Evolutionary conservation across 1,139 yeast genomes (phyloP).

Genomic region (Geotrichum reessii): DNA sequence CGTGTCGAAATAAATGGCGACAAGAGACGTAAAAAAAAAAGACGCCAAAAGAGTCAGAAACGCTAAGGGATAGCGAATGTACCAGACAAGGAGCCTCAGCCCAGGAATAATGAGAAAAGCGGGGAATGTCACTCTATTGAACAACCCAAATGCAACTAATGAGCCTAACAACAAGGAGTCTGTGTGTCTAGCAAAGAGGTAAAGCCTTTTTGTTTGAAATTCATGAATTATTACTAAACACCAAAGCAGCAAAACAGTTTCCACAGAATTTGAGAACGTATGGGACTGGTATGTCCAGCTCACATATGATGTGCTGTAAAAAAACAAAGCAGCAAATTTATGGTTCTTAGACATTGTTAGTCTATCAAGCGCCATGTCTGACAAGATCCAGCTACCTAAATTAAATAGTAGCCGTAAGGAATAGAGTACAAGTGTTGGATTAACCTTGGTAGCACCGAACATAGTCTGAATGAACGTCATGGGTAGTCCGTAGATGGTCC

Average conservation of each 20-base stretch:
- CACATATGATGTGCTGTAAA: constrained; percentile 70
- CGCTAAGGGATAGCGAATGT: constrained; percentile 27
- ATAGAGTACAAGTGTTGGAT: constrained; percentile 46
- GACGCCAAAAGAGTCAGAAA: constrained; percentile 28
- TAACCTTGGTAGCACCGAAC: constrained; percentile 25
- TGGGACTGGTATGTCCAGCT: constrained; percentile 80
- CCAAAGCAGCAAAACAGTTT: constrained; percentile 61
- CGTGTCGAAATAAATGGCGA: constrained; percentile 55
- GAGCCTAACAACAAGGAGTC: constrained; percentile 46
- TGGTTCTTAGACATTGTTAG: constrained; percentile 57
- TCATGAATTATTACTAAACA: constrained; percentile 44
- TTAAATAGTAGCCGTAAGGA: constrained; percentile 54
- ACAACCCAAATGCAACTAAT: constrained; percentile 59
- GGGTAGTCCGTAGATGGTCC: constrained; percentile 62
- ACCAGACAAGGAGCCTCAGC: constrained; percentile 26
- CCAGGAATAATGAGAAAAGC: constrained; percentile 65
- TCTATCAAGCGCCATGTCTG: constrained; percentile 45
- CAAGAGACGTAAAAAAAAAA: constrained; percentile 32
- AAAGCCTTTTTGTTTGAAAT: constrained; percentile 26
- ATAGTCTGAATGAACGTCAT: constrained; percentile 34
- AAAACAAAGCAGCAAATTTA: constrained; percentile 56
- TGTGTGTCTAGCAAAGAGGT: constrained; percentile 28
- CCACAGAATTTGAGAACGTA: constrained; percentile 81
- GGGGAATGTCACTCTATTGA: constrained; percentile 79
- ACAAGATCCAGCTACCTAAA: constrained; percentile 51